Base-by-base conservation (phyloP, 2,329 filamentous ascomycete genomes). In the Monosporascus sp. region DNA sequence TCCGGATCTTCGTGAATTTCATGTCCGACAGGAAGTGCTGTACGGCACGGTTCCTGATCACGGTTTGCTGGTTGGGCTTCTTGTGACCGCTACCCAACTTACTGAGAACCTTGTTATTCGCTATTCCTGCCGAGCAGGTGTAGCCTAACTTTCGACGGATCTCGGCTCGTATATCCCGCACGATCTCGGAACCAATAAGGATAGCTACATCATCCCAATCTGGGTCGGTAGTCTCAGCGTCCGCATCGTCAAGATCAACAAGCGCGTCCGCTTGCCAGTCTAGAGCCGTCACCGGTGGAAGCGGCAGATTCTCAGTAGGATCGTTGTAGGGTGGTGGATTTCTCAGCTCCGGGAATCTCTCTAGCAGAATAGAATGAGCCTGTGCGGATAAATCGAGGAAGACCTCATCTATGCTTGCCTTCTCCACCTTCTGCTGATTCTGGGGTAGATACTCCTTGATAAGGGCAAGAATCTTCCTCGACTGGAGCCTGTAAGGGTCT, bases 181-280 rank as follows among this genome's bases (percentile, higher is more conserved):
- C 84, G 62, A 97, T 94, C 65, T 97, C 91, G 2, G 91, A 92
- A 0, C 89, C 94, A 63, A 97, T 83, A 31, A 90, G 77, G 67
- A 96, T 88, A 17, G 83, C 88, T 59, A 97, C 80, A 74, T 99
- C 94, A 68, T 99, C 93, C 94, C 94, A 99, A 71, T 99, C 94
- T 1, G 90, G 90, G 64, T 95, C 88, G 60, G 87, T 80, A 20
- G 86, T 81, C 69, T 96, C 92, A 11, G 82, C 81, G 55, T 91
- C 82, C 24, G 77, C 75, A 39, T 83, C 77, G 59, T 94, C 85
- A 48, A 96, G 74, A 65, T 92, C 90, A 17, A 95, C 77, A 51
- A 96, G 74, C n/a, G 84, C 87, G 72, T 96, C 90, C 0, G 86
- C 82, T 56, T 86, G 76, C 92, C 92, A 97, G 66, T 95, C 86